Evolutionary conservation across 208 protist species (phyloP), one percentile per base, ranked within the genome.

Genomic region (Phytomonas sp.): DNA sequence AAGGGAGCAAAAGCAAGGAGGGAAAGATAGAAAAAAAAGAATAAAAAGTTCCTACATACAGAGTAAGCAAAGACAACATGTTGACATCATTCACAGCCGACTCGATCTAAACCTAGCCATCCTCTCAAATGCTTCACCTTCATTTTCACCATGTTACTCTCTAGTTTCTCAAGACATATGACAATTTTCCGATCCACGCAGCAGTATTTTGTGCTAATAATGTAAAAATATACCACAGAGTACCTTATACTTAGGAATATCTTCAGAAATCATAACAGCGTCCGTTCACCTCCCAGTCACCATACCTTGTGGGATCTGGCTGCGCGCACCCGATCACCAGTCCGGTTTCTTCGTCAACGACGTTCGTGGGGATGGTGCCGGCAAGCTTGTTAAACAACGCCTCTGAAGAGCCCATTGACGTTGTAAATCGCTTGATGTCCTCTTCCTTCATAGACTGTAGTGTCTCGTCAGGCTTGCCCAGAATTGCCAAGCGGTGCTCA

Each of bases 261-360:
- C 36, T 40, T 40, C 36, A 96, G 68, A 96, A 96, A 67, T 96
- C 91, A 73, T 88, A 91, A 76, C 91, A 96, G 40, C 91, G 82
- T 7, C 91, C 91, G 74, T 96, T 93, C 46, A 88, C 82, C 73
- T 96, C 91, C 88, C 91, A 96, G 69, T 96, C 91, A 9, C 91
- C 91, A 72, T 96, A 96, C 11, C 91, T 87, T 13, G 86, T 92
- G 4, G 91, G 91, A 63, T 92, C 81, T 13, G 69, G 86, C 75
- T 94, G 87, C 23, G 85, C 84, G 80, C 91, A 94, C 60, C 91
- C 91, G 51, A 96, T 85, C 8, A 91, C 85, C 7, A 79, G 79
- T 0, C 88, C 88, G 29, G 91, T 94, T 60, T 80, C 80, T 68
- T 96, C 91, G 60, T 96, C 88, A 28, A 96, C 91, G 2, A 96